Conservation (phyloP, 768 basidiomycete species). For the Lactarius pseudohatsudake region DNA sequence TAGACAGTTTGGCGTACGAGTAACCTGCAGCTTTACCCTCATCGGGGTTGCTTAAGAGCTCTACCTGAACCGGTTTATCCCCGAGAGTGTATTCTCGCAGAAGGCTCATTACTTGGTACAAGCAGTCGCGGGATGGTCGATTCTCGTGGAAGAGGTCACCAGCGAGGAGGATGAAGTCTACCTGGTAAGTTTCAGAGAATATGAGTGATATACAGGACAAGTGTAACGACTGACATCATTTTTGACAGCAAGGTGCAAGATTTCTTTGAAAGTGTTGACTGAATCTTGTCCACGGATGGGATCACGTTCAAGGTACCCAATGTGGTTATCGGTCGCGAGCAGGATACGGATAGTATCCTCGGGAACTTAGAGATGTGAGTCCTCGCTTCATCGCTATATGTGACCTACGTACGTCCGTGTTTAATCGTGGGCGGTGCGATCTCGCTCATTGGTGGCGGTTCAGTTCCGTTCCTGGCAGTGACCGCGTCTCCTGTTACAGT, state of each 20-base stretch:
- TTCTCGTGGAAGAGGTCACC: slow-evolving; percentile 99
- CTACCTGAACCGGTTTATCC: slow-evolving; percentile 85
- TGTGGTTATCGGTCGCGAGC: slow-evolving; percentile 94
- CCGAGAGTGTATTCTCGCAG: slow-evolving; percentile 89
- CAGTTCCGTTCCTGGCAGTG: neutral
- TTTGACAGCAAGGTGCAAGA: slow-evolving; percentile 87
- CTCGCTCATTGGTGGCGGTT: slow-evolving; percentile 4
- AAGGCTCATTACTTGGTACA: slow-evolving; percentile 87
- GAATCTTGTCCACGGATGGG: slow-evolving; percentile 93
- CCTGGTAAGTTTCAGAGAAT: slow-evolving; percentile 46
- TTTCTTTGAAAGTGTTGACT: slow-evolving; percentile 93
- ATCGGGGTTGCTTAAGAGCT: slow-evolving; percentile 88
- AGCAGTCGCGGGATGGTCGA: slow-evolving; percentile 83
- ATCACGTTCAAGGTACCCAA: slow-evolving; percentile 93
- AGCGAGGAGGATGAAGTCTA: slow-evolving; percentile 92
- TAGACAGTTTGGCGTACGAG: slow-evolving; percentile 53
- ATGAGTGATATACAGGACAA: slow-evolving; percentile 12
- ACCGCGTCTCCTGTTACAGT: neutral
- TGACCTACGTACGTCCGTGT: slow-evolving; percentile 17
- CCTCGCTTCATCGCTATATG: neutral
- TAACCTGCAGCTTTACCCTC: slow-evolving; percentile 86
- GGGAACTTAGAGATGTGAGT: slow-evolving; percentile 37
- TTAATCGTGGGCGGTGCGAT: slow-evolving; percentile 18
- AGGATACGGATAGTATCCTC: slow-evolving; percentile 78
- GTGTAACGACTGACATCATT: slow-evolving; percentile 58